Conservation (phyloP, 257 asterid species). For the Penstemon newberryi region DNA sequence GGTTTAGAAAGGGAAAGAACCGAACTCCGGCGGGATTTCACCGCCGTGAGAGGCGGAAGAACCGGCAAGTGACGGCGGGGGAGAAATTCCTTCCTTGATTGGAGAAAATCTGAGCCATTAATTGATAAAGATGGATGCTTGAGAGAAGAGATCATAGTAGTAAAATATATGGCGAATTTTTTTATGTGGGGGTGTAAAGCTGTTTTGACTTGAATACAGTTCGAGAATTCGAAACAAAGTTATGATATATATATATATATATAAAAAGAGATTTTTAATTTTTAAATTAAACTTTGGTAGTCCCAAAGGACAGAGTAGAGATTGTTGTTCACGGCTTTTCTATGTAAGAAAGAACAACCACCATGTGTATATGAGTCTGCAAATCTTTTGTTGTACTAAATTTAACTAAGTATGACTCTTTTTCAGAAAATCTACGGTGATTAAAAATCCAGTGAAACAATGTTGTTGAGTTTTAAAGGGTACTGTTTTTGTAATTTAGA, state of each 20-base stretch:
- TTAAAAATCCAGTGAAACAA: too few relatives aligned
- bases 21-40: constrained; percentile 29
- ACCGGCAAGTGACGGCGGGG: constrained; percentile 22
- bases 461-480: too few relatives aligned
- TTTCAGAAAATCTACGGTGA: too few relatives aligned
- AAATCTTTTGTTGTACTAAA: too few relatives aligned
- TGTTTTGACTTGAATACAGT: constrained; percentile 22
- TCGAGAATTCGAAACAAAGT: background rate
- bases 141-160: constrained; percentile 66
- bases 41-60: constrained; percentile 38
- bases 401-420: too few relatives aligned
- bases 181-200: constrained; percentile 18
- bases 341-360: constrained; percentile 24
- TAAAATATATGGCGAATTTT: constrained; percentile 23
- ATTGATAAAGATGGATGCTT: constrained; percentile 41
- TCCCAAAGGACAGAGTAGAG: constrained; percentile 36
- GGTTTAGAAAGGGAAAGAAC: constrained; percentile 47
- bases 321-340: constrained; percentile 26
- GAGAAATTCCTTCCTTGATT: constrained; percentile 26
- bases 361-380: too few relatives aligned
- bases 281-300: constrained; percentile 20
- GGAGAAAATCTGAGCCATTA: constrained; percentile 44
- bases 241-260: too few relatives aligned
- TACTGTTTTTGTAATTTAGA: too few relatives aligned
- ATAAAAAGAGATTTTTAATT: too few relatives aligned